Evolutionary conservation across 2,329 filamentous ascomycete species (phyloP), one percentile per base, ranked within the genome.

Genomic region (Xylaria multiplex): DNA sequence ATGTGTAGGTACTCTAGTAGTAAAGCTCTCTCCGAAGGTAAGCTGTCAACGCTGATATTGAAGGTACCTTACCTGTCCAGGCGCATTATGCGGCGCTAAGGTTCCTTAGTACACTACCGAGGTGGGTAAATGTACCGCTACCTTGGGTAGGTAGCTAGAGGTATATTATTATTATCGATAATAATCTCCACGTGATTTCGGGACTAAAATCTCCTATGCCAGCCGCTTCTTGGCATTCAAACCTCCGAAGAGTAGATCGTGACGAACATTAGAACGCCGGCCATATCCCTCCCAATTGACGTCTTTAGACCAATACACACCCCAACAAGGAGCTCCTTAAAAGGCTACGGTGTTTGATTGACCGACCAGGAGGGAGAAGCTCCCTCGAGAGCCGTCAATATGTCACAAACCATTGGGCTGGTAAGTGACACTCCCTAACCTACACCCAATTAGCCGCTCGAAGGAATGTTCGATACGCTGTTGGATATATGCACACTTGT

Each of bases 331-430:
- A 24, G 7, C 35, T 43, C n/a, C 32, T 42, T 13, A 19, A 1
- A 40, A 30, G 43, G 2, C 24, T 11, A 30, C 7, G 27, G 50
- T 22, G 40, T 16, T 37, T 46, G 59, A 54, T 48, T 55, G 55
- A 58, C 58, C 46, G 32, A 64, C 56, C 59, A 74, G 73, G 75
- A 77, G 77, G 77, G 78, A 75, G 48, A 60, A 68, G 66, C 73
- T 75, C 71, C 71, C 73, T 73, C 73, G 59, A 72, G 64, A 71
- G 67, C 72, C 72, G 70, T 72, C 78, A 82, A 65, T 49, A 95
- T 95, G 92, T 94, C 92, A 73, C 91, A 93, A 85, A 90, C 88
- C 71, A 82, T 93, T 76, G 92, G 92, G 75, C 83, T 91, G 79
- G 92, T 94, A 86, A 76, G 83, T 74, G 79, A 50, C 62, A 61